phyloP scores from a whole-genome alignment of 2,329 filamentous ascomycete species.

The Aspergillus sp. region DNA sequence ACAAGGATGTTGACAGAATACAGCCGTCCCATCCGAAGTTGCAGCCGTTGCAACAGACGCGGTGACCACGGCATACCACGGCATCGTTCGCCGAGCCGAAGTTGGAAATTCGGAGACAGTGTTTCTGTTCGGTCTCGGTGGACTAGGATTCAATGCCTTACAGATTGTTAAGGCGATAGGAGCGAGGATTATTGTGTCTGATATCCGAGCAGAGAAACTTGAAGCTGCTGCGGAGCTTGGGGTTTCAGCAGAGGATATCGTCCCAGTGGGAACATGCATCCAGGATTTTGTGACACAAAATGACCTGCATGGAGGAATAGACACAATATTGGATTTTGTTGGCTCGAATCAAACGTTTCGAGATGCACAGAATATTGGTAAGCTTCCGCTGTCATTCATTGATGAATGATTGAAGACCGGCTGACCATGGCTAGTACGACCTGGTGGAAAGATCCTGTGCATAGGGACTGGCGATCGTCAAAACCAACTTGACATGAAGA shows the following conservation, averaged over 20 bases:
- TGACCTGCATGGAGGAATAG: conserved; percentile 25
- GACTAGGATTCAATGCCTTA: conserved; percentile 44
- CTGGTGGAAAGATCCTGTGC: conserved; percentile 36
- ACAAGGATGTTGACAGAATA: not conserved
- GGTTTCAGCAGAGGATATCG: conserved; percentile 30
- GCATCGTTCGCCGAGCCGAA: conserved; percentile 37
- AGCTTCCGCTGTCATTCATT: not conserved
- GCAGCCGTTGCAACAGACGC: conserved; percentile 45
- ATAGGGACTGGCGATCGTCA: conserved; percentile 41
- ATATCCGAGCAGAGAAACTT: conserved; percentile 33
- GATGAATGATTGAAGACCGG: too few species aligned
- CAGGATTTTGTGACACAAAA: conserved; percentile 29
- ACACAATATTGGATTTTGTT: conserved; percentile 35
- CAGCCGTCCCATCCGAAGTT: conserved; percentile 22
- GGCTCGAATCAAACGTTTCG: conserved; percentile 38
- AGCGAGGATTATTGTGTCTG: conserved; percentile 43
- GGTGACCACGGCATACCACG: conserved; percentile 43
- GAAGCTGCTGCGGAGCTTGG: conserved; percentile 31
- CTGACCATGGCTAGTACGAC: conserved; percentile 25
- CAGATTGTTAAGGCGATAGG: conserved; percentile 50
- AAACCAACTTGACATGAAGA: conserved; percentile 47
- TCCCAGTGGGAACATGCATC: conserved; percentile 28
- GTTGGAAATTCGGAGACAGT: conserved; percentile 38
- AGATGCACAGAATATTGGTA: conserved; percentile 27
- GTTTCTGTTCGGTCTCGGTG: conserved; percentile 44